Evolutionary conservation across 148 eudicot species (phyloP).

Genomic region (Vaccinium myrtillus): DNA sequence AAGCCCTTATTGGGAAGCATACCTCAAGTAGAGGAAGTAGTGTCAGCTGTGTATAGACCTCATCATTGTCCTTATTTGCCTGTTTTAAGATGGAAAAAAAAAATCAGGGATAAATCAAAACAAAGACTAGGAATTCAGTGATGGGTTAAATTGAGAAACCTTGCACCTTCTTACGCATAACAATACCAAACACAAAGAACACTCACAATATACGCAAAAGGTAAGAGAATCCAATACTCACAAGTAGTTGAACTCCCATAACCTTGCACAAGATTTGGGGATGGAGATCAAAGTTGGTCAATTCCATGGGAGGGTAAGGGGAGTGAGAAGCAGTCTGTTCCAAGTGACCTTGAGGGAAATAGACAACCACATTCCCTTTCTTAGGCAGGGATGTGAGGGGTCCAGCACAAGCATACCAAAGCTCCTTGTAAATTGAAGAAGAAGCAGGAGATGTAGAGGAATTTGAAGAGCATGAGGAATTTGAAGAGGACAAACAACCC

Average conservation of each 20-base stretch:
- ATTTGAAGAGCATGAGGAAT: conserved; percentile 58
- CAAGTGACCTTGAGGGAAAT: conserved; percentile 92
- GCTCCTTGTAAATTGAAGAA: conserved; percentile 60
- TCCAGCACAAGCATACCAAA: conserved; percentile 97
- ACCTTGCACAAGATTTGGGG: conserved; percentile 88
- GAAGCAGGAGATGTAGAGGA: conserved; percentile 32
- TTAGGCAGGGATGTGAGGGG: conserved; percentile 64
- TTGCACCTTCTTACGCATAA: not conserved
- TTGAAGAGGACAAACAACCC: conserved; percentile 39
- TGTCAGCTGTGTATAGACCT: conserved; percentile 75
- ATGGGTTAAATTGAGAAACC: conserved; percentile 1
- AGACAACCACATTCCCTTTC: conserved; percentile 82
- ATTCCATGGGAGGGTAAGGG: conserved; percentile 38
- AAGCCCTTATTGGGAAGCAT: conserved; percentile 12
- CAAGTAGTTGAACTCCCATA: conserved; percentile 68
- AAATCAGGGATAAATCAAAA: not conserved
- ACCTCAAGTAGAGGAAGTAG: conserved; percentile 78
- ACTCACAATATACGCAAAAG: not conserved
- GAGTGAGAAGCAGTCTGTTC: conserved; percentile 58
- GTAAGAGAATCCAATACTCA: conserved; percentile 35
- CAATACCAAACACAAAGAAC: not conserved
- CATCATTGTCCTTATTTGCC: conserved; percentile 97
- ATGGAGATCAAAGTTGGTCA: conserved; percentile 57
- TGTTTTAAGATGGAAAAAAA: conserved; percentile 25
- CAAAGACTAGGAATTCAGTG: conserved; percentile 2